Evolutionary conservation across 495 filamentous ascomycete species (phyloP), one percentile per base, ranked within the genome.

Genomic region (Ramalina intermedia): DNA sequence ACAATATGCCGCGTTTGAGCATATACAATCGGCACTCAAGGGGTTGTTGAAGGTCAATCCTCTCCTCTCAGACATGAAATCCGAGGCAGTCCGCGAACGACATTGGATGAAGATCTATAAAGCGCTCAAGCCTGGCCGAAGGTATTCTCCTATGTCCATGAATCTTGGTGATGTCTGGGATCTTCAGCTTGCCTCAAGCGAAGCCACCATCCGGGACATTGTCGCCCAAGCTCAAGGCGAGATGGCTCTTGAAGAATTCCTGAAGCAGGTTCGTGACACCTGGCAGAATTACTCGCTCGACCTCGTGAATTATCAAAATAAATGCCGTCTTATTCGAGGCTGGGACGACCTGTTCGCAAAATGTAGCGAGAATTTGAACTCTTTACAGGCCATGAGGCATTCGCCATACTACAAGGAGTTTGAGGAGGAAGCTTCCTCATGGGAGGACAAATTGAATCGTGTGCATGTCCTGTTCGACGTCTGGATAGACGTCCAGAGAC

Each of bases 361-460:
- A 60, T 99, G 91, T 63, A 95, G 89, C 59, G 91, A 99, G 62
- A 93, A 99, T 59, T 66, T 96, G 37, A 96, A 94, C 66, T 96
- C 91, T 9, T 67, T 99, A 42, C 93, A 96, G 66, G 93, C 91
- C 17, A 99, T 99, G 91, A 81, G 85, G 61, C 90, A 99, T 62
- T 99, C 91, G 6, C 91, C 91, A 0, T 99, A 96, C 63, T 96
- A 93, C 68, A 95, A 94, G 62, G 89, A 95, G 56, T 99, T 99
- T 55, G 91, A 96, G 60, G 91, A 96, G 56, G 93, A 96, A 53
- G 91, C 91, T 17, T 82, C 87, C 2, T 75, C 80, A 3, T 99
- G 93, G 93, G 91, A 99, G 66, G 91, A 99, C 64, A 94, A 93
- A 58, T 73, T 99, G 38, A 99, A 99, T 63, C 81, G 93, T 36